Evolutionary conservation across 2,329 filamentous ascomycete genomes (phyloP), one percentile per base, ranked within the genome.

Genomic region (Beauveria varroae): DNA sequence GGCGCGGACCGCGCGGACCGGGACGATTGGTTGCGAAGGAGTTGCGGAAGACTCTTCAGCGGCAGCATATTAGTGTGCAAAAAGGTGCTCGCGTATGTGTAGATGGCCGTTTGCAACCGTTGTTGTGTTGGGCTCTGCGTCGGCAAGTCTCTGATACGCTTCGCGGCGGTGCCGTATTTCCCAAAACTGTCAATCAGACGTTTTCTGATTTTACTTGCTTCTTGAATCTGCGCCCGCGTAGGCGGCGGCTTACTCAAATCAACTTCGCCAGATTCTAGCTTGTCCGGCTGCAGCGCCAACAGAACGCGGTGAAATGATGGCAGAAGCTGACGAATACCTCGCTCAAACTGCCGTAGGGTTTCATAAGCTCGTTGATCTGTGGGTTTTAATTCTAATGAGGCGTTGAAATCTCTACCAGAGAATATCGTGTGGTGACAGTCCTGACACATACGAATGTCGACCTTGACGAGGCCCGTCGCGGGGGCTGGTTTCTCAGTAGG

Each of bases 41-140:
- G 78, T 47, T 85, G 84, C 0, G 89, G 89, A 0, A 92, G 77
- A 30, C 85, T 84, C 71, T 91, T 96, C 16, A 97, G 78, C 0
- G 93, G 91, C 9, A 97, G 81, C 90, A 97, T 96, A 69, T 97
- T 91, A 4, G 91, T 82, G 69, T 96, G 92, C 5, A 97, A 76
- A 68, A 97, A 97, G 54, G 83, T 83, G 57, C 88, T 91, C 1
- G 92, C 90, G 66, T 93, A 88, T 43, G 88, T 83, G 68, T 96
- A 92, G 14, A 97, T 86, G 3, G 90, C 87, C 68, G 87, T 89
- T 68, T 96, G 93, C 4, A 97, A 78, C 51, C 83, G 83, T 62
- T 85, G 76, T 70, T 96, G 92, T 0, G 89, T 86, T 0, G 85
- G 80, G 54, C 85, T 93, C 5, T 86, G 77, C 0, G 89, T 89